Evolutionary conservation across 495 filamentous ascomycete genomes (phyloP).

Genomic region (Ascobolus immersus): DNA sequence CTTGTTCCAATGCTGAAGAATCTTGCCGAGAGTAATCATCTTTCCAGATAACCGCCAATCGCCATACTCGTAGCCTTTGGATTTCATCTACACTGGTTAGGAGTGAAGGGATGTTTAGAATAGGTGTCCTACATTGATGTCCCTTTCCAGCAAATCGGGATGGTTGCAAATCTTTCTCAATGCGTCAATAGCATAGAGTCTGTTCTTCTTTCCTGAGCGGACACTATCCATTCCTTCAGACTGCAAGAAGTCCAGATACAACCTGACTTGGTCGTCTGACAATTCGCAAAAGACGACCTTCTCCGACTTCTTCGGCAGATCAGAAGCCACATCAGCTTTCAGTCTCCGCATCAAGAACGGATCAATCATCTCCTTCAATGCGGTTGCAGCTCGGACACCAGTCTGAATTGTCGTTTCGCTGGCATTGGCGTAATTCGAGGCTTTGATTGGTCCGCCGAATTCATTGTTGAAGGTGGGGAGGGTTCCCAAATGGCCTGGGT

Average conservation of each 20-base stretch:
- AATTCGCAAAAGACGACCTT: constrained; percentile 88
- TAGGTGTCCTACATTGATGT: constrained; percentile 13
- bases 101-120: too few species aligned
- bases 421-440: constrained; percentile 81
- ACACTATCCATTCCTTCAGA: constrained; percentile 65
- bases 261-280: constrained; percentile 43
- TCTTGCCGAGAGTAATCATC: constrained; percentile 69
- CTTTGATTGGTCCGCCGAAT: constrained; percentile 76
- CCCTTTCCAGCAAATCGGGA: constrained; percentile 55
- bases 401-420: constrained; percentile 80
- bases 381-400: constrained; percentile 68
- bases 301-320: constrained; percentile 83
- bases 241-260: constrained; percentile 54
- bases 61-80: constrained; percentile 44
- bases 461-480: constrained; percentile 67
- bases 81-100: background rate
- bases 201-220: constrained; percentile 42
- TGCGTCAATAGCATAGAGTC: constrained; percentile 68
- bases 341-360: constrained; percentile 80
- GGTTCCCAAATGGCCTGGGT: constrained; percentile 79
- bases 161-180: constrained; percentile 95
- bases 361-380: constrained; percentile 69
- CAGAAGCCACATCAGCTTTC: constrained; percentile 79
- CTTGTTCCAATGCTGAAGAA: constrained; percentile 64
- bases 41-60: constrained; percentile 55